Evolutionary conservation across 139 green algal genomes (phyloP).

Genomic region (Chlorella sp.): DNA sequence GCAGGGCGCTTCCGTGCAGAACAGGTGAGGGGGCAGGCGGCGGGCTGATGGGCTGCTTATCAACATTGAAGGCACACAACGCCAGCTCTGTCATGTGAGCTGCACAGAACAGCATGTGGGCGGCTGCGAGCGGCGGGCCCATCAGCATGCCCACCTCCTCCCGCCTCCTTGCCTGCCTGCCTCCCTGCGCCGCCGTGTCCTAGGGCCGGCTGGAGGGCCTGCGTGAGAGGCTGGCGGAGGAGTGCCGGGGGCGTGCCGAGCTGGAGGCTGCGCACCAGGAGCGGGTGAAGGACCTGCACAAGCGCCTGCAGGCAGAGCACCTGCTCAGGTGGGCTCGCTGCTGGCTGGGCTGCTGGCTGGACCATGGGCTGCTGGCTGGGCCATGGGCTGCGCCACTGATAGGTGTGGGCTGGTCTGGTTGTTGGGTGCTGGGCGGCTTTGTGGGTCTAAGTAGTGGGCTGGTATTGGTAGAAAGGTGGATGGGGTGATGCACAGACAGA

Average conservation of each 20-base stretch:
- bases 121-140: too few species aligned
- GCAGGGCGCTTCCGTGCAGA: slow-evolving; percentile 22
- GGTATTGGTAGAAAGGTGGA: too few species aligned
- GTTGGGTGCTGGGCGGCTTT: too few species aligned
- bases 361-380: too few species aligned
- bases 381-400: neutral
- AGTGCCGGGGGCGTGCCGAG: slow-evolving; percentile 8
- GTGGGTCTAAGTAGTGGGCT: too few species aligned
- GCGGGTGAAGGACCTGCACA: slow-evolving; percentile 44
- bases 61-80: neutral
- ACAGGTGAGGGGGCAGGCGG: slow-evolving; percentile 23
- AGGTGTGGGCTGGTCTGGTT: neutral
- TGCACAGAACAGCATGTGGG: neutral
- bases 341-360: neutral
- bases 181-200: neutral
- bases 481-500: neutral
- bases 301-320: slow-evolving; percentile 37
- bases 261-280: slow-evolving; percentile 38
- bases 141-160: too few species aligned
- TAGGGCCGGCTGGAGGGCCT: slow-evolving; percentile 40
- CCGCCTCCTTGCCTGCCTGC: too few species aligned
- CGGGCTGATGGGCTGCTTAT: neutral
- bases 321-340: slow-evolving; percentile 15
- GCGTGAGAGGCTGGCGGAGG: slow-evolving; percentile 46
- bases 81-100: neutral